Percentiles rank a stretch among this genome's conserved stretches.
These are phyloP conservation scores for Fusarium devonianum DNA, from an alignment of 2,329 filamentous ascomycete genomes.

Conservation along the genomic window DNA sequence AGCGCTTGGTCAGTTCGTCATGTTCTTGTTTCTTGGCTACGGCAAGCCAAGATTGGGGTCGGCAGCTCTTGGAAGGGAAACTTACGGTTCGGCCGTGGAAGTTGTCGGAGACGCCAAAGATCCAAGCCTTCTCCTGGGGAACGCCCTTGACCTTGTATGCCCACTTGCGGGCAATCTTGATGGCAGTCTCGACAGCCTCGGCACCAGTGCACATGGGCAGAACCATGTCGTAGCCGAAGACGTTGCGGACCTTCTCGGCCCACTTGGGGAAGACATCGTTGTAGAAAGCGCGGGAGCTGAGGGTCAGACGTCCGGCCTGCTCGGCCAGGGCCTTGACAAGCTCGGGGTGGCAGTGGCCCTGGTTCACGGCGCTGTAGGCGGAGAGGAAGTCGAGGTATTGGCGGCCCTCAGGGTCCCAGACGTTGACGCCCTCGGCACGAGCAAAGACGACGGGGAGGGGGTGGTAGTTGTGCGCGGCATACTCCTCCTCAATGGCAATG, in stretches of 20 bases:
- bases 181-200: conserved; percentile 32
- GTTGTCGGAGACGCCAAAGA: conserved; percentile 34
- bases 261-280: conserved; percentile 35
- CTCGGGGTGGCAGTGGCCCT: conserved; percentile 70
- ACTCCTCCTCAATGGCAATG: conserved; percentile 81
- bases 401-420: conserved; percentile 96
- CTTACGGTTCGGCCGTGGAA: conserved; percentile 68
- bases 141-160: conserved; percentile 35
- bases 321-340: conserved; percentile 89
- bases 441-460: conserved; percentile 94
- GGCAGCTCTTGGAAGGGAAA: conserved; percentile 34
- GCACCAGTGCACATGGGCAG: conserved; percentile 35
- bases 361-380: conserved; percentile 66
- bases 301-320: conserved; percentile 78
- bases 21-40: not conserved
- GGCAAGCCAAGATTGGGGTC: not conserved
- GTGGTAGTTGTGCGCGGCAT: conserved; percentile 98
- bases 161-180: conserved; percentile 35
- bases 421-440: conserved; percentile 81
- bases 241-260: conserved; percentile 32
- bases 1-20: conserved; percentile 3
- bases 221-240: conserved; percentile 34
- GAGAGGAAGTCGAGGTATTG: conserved; percentile 98
- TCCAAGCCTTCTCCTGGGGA: conserved; percentile 31
- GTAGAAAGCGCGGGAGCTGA: conserved; percentile 33